Evolutionary conservation across 257 asterid genomes (phyloP), one percentile per base, ranked within the genome.

Genomic region (Anisodus tanguticus): DNA sequence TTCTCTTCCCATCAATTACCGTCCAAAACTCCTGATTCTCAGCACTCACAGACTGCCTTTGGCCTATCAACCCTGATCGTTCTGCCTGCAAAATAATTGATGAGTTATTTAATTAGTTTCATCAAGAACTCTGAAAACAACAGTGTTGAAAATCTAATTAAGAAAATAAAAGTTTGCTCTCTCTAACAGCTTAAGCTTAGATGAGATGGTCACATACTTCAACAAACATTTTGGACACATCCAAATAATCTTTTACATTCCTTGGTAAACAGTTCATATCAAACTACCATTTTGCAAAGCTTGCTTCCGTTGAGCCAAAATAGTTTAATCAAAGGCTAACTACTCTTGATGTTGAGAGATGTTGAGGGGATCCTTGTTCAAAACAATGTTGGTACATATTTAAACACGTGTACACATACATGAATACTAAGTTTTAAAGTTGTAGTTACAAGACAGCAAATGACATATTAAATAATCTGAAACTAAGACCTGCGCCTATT

Each of bases 1-100:
- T 94, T 87, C 89, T 91, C 87, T 94, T 94, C 88, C 91, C 98
- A 62, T 90, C 97, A 83, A 94, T 90, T 22, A 89, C 87, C 2
- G 90, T 49, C 90, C 89, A 88, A 85, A 89, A 91, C 89, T 94
- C 95, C 89, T 87, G 86, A 84, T 89, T 93, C 91, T 94, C 97
- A 13, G 87, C 90, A 85, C 90, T 87, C 84, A 91, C 80, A 83
- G 95, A 68, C 87, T 87, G 90, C 55, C 93, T 80, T 77, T 93
- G 90, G 81, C 88, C 72, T 80, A 90, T 87, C 84, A 93, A 85
- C 69, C 92, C 85, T 16, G 93, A 84, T 62, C 97, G 90, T 39
- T 90, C 98, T 1, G 87, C 91, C 98, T 95, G 91, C 87, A 86
- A 82, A 79, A 87, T 66, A 11, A 26, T 66, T 5, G 43, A 66